Base-by-base conservation (phyloP, 2,329 filamentous ascomycete genomes). In the Fusarium denticulatum region DNA sequence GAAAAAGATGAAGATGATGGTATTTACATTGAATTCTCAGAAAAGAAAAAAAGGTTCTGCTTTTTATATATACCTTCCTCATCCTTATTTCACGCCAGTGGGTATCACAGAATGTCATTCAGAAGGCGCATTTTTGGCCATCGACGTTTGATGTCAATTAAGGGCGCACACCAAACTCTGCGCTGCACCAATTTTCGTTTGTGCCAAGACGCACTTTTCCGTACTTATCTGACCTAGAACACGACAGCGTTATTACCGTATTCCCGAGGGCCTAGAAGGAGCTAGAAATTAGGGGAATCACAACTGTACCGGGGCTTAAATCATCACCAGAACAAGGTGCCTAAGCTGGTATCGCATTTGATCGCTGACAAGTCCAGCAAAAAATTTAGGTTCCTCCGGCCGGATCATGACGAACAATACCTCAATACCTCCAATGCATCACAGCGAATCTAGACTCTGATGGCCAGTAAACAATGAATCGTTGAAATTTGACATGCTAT, bases 381-480 rank as follows among this genome's bases (percentile, higher is more conserved):
- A 28, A 28, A 28, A 28, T 28, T 28, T 7, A 28, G 26, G 26
- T 28, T 7, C 16, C 11, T n/a, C 7, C 5, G 4, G 7, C 13
- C 8, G 11, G 18, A 32, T 13, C 3, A 24, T 5, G 4, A 50
- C 16, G 3, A 34, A 34, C 3, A 4, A 14, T 7, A 2, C 16
- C 3, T 13, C 3, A 4, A 14, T 7, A 2, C 16, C 3, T 13
- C 5, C 11, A 4, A 5, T 7, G 6, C 4, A 24, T 20, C 22
- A 3, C 30, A 14, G 4, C 6, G 3, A 34, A 15, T 5, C 13
- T 13, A 18, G 5, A n/a, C 28, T 6, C 11, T 9, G 22, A 3
- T 6, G 16, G 6, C 8, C 7, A 0, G 6, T 3, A 6, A 3
- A 3, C 13, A 26, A 22, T 43, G 11, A n/a, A 0, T 20, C 7